Conservation (phyloP, 805 yeast species). For the Candida boleticola region DNA sequence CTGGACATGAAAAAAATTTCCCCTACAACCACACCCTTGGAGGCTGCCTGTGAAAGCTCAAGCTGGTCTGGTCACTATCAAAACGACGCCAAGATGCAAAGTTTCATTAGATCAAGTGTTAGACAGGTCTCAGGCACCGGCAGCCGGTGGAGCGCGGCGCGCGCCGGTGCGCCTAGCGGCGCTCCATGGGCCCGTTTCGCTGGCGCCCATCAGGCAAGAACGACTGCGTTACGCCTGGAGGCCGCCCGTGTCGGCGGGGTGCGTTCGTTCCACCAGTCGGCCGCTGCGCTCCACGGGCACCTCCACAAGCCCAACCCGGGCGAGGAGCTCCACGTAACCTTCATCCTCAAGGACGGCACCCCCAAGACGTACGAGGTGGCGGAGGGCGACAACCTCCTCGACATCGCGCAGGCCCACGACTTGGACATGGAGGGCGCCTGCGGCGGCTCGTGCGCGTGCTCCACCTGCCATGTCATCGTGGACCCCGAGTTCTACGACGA, state of each 20-base stretch:
- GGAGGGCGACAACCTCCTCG: slow-evolving; percentile 88
- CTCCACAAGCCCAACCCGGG: slow-evolving; percentile 89
- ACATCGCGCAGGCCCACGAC: slow-evolving; percentile 91
- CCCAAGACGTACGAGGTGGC: slow-evolving; percentile 82
- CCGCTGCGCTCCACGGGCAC: slow-evolving; percentile 65
- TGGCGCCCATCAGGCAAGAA: too few relatives aligned
- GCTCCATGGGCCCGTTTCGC: too few relatives aligned
- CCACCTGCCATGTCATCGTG: slow-evolving; percentile 94
- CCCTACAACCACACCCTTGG: too few relatives aligned
- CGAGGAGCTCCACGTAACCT: slow-evolving; percentile 79
- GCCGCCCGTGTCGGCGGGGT: too few relatives aligned
- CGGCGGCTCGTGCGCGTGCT: slow-evolving; percentile 99
- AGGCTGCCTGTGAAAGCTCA: too few relatives aligned
- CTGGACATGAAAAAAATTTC: too few relatives aligned
- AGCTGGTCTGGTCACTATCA: too few relatives aligned
- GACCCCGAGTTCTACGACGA: slow-evolving; percentile 92
- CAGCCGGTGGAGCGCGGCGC: background rate
- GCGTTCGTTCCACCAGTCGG: slow-evolving; percentile 22
- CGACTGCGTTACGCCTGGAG: too few relatives aligned
- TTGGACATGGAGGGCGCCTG: slow-evolving; percentile 98
- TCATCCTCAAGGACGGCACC: slow-evolving; percentile 86
- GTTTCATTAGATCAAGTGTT: background rate
- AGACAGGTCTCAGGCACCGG: background rate
- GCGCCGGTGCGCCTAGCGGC: too few relatives aligned
- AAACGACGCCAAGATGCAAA: background rate